These are phyloP conservation scores for Pseudopediastrum boryanum DNA, from an alignment of 139 green algal species.

Conservation along the genomic window DNA sequence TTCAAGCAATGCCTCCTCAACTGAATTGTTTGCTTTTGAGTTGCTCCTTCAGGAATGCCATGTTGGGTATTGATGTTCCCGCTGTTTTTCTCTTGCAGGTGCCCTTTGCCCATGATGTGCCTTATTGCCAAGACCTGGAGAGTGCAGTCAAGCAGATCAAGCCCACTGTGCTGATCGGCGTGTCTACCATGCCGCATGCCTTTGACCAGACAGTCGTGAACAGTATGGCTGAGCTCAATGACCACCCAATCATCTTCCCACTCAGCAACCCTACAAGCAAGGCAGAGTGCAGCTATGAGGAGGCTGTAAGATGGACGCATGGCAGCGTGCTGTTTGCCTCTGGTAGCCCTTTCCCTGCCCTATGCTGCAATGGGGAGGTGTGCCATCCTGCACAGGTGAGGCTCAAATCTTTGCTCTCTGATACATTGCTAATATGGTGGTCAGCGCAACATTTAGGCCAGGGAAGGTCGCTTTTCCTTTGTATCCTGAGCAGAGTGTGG, in stretches of 20 bases:
- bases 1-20: too few species aligned
- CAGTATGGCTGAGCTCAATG: constrained; percentile 40
- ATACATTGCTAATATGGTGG: too few species aligned
- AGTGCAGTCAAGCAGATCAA: constrained; percentile 41
- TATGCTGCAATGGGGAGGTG: constrained; percentile 26
- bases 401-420: too few species aligned
- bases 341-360: constrained; percentile 11
- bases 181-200: constrained; percentile 48
- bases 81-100: too few species aligned
- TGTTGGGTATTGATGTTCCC: too few species aligned
- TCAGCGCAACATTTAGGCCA: too few species aligned
- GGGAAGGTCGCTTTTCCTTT: too few species aligned
- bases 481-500: too few species aligned
- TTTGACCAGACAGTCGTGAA: constrained; percentile 66
- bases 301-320: constrained; percentile 60
- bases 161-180: constrained; percentile 69
- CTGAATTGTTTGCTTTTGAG: too few species aligned
- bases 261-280: constrained; percentile 91
- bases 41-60: too few species aligned
- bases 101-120: constrained; percentile 78
- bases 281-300: constrained; percentile 83
- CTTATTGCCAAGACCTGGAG: constrained; percentile 44
- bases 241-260: constrained; percentile 79
- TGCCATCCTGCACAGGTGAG: constrained; percentile 27
- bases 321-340: constrained; percentile 43